Conservation (phyloP, 257 asterid species). For the Solanum bulbocastanum region DNA sequence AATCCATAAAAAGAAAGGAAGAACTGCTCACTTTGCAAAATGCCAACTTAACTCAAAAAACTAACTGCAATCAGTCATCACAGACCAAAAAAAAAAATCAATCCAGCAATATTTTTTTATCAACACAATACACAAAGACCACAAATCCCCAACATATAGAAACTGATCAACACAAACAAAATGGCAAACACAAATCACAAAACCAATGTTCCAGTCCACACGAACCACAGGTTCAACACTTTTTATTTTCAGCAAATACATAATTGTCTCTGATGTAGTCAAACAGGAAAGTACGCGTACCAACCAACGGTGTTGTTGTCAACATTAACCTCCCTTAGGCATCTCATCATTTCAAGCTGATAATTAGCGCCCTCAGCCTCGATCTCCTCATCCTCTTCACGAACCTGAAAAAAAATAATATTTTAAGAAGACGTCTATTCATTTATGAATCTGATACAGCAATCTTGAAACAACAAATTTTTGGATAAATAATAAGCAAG, state of each 20-base stretch:
- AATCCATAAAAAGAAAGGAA: neutral
- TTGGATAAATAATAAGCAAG: neutral
- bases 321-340: constrained; percentile 94
- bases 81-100: neutral
- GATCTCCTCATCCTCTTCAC: constrained; percentile 97
- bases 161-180: neutral
- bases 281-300: constrained; percentile 20
- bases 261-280: neutral
- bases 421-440: neutral
- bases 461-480: neutral
- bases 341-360: constrained; percentile 99
- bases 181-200: neutral
- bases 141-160: neutral
- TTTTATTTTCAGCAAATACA: neutral
- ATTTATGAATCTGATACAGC: neutral
- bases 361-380: constrained; percentile 97
- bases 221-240: neutral
- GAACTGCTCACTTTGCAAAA: neutral
- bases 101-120: neutral
- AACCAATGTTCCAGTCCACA: neutral
- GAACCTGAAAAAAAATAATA: constrained; percentile 29
- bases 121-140: neutral
- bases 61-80: neutral
- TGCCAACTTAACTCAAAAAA: neutral
- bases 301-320: constrained; percentile 98